Conservation (phyloP, 73 alveolate genomes). For the Durusdinium trenchii region DNA sequence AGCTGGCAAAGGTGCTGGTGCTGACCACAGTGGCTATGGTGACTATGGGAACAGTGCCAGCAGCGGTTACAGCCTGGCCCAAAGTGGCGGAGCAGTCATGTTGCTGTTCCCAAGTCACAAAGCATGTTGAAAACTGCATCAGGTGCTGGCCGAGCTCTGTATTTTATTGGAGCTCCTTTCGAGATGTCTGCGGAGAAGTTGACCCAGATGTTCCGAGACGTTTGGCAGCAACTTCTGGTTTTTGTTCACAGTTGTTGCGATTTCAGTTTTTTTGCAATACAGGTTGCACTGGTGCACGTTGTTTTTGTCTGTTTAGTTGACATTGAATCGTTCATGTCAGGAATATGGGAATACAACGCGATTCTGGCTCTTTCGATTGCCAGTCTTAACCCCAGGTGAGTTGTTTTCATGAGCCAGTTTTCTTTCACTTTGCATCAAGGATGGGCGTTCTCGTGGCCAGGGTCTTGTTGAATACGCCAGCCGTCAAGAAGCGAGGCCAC, state of each 20-base stretch:
- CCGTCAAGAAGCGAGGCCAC: slow-evolving; percentile 66
- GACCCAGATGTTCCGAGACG: not conserved
- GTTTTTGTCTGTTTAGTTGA: no score
- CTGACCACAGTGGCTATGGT: no score
- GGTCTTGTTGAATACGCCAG: slow-evolving; percentile 70
- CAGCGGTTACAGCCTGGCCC: no score
- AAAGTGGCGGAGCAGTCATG: no score
- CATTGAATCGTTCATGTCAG: not conserved
- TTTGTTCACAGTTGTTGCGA: not conserved
- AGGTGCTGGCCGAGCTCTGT: slow-evolving; percentile 43
- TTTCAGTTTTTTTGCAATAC: not conserved
- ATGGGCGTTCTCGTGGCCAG: slow-evolving; percentile 91
- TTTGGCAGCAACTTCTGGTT: not conserved
- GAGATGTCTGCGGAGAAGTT: not conserved
- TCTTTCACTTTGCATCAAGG: slow-evolving; percentile 47
- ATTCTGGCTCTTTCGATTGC: slow-evolving; percentile 56
- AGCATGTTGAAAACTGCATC: no score
- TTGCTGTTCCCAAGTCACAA: no score
- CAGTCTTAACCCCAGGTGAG: no score
- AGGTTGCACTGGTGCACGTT: not conserved
- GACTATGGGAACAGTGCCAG: no score
- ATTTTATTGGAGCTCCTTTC: slow-evolving; percentile 41
- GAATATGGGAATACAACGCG: slow-evolving; percentile 52
- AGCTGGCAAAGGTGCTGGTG: no score
- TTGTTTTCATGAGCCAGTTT: no score